Evolutionary conservation across 495 filamentous ascomycete species (phyloP).

Genomic region (Talaromyces nanjingensis): DNA sequence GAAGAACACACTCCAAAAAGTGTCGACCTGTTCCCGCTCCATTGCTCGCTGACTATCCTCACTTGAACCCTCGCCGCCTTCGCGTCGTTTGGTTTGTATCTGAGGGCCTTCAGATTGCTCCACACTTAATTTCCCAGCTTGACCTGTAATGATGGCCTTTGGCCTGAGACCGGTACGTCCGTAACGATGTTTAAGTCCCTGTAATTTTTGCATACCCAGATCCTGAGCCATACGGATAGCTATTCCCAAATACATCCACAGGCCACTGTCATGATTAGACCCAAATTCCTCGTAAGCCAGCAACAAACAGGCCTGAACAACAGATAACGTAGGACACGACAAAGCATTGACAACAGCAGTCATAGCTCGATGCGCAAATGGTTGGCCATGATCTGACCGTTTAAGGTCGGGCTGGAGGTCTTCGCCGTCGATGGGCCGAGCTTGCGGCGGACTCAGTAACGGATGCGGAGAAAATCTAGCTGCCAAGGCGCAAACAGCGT

Average conservation of each 20-base stretch:
- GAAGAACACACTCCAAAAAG: slow-evolving; percentile 82
- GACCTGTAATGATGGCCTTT: slow-evolving; percentile 41
- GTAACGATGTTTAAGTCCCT: slow-evolving; percentile 63
- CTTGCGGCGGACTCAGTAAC: slow-evolving; percentile 47
- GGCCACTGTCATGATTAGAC: slow-evolving; percentile 73
- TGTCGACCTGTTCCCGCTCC: slow-evolving; percentile 71
- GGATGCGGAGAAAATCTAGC: slow-evolving; percentile 73
- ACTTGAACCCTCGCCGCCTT: slow-evolving; percentile 22
- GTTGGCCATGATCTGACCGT: slow-evolving; percentile 51
- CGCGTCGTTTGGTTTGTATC: slow-evolving; percentile 8
- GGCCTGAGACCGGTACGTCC: slow-evolving; percentile 49
- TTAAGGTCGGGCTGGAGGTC: slow-evolving; percentile 28
- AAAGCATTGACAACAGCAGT: slow-evolving; percentile 67
- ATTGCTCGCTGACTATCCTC: slow-evolving; percentile 38
- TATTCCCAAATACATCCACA: slow-evolving; percentile 86
- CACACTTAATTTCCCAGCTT: slow-evolving; percentile 33
- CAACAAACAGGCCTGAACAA: slow-evolving; percentile 71
- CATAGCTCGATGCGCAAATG: slow-evolving; percentile 73
- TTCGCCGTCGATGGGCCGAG: slow-evolving; percentile 42
- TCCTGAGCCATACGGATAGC: slow-evolving; percentile 84
- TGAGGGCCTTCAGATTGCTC: slow-evolving; percentile 39
- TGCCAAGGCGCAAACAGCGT: slow-evolving; percentile 72
- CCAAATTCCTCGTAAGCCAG: slow-evolving; percentile 84
- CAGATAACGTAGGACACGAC: slow-evolving; percentile 69
- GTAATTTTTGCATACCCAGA: slow-evolving; percentile 70